phyloP scores from a whole-genome alignment of 768 basidiomycete species.

The Hirschioporus abietinus region DNA sequence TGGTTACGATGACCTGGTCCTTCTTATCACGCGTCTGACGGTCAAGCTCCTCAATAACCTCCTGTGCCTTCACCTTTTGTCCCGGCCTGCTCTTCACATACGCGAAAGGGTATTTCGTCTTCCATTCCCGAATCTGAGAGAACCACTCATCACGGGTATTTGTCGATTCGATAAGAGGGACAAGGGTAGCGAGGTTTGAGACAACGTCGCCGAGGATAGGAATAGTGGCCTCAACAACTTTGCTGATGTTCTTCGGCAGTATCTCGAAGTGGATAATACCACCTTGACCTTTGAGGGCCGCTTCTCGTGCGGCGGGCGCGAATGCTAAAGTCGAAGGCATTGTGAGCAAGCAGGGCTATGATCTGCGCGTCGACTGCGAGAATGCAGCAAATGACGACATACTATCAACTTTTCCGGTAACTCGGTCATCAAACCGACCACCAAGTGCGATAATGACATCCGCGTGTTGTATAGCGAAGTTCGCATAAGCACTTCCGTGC shows the following conservation, averaged over 20 bases:
- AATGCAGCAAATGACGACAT: constrained; percentile 9
- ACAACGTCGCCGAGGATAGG: constrained; percentile 94
- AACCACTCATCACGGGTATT: constrained; percentile 75
- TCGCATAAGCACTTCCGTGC: constrained; percentile 97
- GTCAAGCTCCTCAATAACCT: constrained; percentile 91
- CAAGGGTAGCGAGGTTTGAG: constrained; percentile 71
- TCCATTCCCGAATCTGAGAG: constrained; percentile 77
- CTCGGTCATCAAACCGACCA: constrained; percentile 95
- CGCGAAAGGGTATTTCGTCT: constrained; percentile 84
- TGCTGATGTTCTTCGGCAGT: constrained; percentile 98
- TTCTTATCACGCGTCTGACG: constrained; percentile 70
- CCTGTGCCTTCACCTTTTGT: constrained; percentile 88
- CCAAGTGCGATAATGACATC: constrained; percentile 98
- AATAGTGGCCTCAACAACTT: constrained; percentile 92
- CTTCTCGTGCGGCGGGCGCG: constrained; percentile 85
- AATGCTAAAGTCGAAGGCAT: constrained; percentile 40
- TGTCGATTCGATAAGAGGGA: constrained; percentile 65
- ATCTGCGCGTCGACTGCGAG: neutral
- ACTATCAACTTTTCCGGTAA: constrained; percentile 82
- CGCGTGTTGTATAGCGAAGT: constrained; percentile 95
- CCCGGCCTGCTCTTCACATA: constrained; percentile 62
- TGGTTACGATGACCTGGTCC: constrained; percentile 81
- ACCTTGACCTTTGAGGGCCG: constrained; percentile 79
- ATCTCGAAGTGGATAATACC: constrained; percentile 99
- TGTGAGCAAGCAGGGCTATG: neutral